Percentiles rank a stretch among this genome's conserved stretches.
phyloP scores from a whole-genome alignment of 208 protist genomes.

The Trypanosoma avium region DNA sequence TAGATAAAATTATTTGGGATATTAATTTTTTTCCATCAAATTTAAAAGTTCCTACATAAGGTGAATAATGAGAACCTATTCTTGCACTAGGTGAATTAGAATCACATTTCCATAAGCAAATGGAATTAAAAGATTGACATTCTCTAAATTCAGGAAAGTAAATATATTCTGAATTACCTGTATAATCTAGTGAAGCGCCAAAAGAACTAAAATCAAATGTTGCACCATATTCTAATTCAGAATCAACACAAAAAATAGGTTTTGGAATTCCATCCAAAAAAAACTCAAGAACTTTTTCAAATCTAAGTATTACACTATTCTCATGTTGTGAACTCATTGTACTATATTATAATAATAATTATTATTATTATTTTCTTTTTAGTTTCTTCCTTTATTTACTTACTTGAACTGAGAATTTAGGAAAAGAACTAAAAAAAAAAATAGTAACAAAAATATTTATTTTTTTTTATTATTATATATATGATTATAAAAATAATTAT shows the following conservation, averaged over 20 bases:
- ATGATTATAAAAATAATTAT: too few relatives aligned
- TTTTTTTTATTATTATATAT: too few relatives aligned
- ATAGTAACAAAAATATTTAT: too few relatives aligned
- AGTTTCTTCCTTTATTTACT: background rate
- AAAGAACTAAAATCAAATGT: slow-evolving; percentile 69
- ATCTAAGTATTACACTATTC: slow-evolving; percentile 52
- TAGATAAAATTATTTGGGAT: background rate
- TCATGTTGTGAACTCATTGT: slow-evolving; percentile 48
- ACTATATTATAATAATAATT: slow-evolving; percentile 1
- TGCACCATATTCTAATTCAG: slow-evolving; percentile 23
- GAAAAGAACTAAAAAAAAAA: slow-evolving; percentile 28
- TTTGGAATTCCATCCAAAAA: slow-evolving; percentile 87
- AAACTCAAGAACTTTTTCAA: slow-evolving; percentile 79
- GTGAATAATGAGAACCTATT: slow-evolving; percentile 89
- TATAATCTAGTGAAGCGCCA: slow-evolving; percentile 77
- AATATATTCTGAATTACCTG: slow-evolving; percentile 51
- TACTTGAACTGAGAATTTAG: background rate
- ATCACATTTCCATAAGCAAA: slow-evolving; percentile 31
- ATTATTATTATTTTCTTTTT: slow-evolving; percentile 18
- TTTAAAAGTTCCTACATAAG: slow-evolving; percentile 70
- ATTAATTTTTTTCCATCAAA: slow-evolving; percentile 27
- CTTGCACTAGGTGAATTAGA: slow-evolving; percentile 52
- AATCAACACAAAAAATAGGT: slow-evolving; percentile 46
- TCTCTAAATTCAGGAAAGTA: slow-evolving; percentile 34
- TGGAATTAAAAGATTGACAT: slow-evolving; percentile 35